Percentiles rank a stretch among this genome's conserved stretches.
phyloP scores from a whole-genome alignment of 2,329 filamentous ascomycete genomes.

The Stagonosporopsis tanaceti region DNA sequence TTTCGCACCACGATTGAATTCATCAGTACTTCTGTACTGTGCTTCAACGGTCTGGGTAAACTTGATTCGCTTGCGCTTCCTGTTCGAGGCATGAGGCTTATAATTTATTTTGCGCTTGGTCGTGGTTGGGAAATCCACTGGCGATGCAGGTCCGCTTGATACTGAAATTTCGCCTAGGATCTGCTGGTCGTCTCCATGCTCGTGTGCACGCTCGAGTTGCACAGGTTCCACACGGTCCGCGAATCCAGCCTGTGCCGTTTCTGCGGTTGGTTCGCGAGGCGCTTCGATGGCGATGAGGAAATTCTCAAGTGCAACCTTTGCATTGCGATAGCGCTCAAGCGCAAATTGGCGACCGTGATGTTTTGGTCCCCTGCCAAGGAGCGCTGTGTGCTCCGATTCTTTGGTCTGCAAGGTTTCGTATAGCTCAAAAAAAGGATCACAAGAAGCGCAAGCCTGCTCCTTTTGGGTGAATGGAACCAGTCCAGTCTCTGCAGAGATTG shows the following conservation, averaged over 20 bases:
- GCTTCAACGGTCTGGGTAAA: constrained; percentile 30
- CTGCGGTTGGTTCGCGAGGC: neutral
- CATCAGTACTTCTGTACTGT: constrained; percentile 25
- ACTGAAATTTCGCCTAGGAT: neutral
- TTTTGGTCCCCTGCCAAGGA: constrained; percentile 13
- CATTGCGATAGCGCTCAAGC: constrained; percentile 1
- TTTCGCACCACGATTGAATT: constrained; percentile 27
- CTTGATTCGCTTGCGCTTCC: constrained; percentile 27
- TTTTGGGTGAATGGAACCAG: neutral
- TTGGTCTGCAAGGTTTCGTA: neutral
- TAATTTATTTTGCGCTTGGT: neutral
- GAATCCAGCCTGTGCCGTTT: neutral
- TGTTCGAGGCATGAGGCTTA: neutral
- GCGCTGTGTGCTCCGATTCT: constrained; percentile 8
- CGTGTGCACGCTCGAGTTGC: neutral
- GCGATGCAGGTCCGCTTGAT: neutral
- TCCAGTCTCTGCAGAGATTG: neutral
- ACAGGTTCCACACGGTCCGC: neutral
- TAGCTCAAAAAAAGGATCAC: constrained; percentile 11
- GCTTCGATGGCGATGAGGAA: constrained; percentile 35
- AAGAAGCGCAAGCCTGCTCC: neutral
- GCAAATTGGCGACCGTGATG: constrained; percentile 11
- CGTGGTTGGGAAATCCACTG: neutral
- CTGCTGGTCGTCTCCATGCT: neutral
- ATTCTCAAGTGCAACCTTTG: constrained; percentile 31